Percentiles rank a stretch among this genome's conserved stretches.
Conservation (phyloP, 2,329 filamentous ascomycete genomes). For the Beauveria pseudobassiana region DNA sequence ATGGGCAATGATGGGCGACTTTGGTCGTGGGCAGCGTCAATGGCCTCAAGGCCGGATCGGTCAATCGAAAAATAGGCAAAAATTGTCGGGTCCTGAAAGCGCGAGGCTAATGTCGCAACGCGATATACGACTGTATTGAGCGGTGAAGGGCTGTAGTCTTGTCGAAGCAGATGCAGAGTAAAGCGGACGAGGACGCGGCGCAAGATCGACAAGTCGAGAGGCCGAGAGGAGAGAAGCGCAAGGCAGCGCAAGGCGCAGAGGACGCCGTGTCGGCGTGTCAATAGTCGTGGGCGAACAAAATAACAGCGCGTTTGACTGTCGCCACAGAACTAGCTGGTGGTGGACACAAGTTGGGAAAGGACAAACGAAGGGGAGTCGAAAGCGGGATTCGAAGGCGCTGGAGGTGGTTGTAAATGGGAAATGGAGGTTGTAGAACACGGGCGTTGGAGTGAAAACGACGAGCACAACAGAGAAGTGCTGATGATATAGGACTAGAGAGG, state of each 20-base stretch:
- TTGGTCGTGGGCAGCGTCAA: background rate
- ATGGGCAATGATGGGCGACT: background rate
- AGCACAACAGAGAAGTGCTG: background rate
- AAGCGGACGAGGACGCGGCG: background rate
- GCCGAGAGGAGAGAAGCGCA: constrained; percentile 1
- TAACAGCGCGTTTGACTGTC: constrained; percentile 15
- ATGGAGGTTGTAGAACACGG: background rate
- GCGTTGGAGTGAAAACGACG: background rate
- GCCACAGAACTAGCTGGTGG: constrained; percentile 13
- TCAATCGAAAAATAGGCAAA: background rate
- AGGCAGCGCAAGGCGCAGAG: constrained; percentile 15
- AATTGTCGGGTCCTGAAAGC: background rate
- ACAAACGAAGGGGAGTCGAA: background rate
- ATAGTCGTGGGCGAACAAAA: constrained; percentile 17
- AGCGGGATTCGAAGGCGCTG: background rate
- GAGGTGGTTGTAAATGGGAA: background rate
- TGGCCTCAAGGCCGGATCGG: background rate
- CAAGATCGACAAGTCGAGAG: background rate
- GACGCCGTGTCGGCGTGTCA: constrained; percentile 16
- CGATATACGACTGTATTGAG: no score
- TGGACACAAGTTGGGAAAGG: background rate
- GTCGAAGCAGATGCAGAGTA: background rate
- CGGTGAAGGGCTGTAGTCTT: background rate
- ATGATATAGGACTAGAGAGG: background rate
- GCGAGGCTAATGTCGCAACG: background rate